Evolutionary conservation across 768 basidiomycete genomes (phyloP).

Genomic region (Filobasidium floriforme): DNA sequence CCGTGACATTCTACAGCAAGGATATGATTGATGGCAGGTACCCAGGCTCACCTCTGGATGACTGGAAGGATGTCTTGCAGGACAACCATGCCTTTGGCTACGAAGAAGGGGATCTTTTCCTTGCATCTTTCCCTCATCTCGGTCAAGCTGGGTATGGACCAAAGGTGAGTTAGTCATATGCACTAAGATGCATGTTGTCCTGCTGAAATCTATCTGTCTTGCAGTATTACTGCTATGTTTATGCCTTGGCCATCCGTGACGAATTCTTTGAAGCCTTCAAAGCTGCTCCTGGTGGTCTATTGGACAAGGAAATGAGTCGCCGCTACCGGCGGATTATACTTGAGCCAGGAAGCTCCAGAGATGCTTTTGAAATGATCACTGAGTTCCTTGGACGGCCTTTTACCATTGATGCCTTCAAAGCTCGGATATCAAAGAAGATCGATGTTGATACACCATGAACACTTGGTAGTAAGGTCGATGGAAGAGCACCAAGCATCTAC

Average conservation of each 20-base stretch:
- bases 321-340: constrained; percentile 10
- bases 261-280: not conserved
- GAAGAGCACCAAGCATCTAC: too few relatives aligned
- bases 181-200: not conserved
- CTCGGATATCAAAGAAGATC: not conserved
- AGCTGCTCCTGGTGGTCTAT: not conserved
- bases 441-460: too few relatives aligned
- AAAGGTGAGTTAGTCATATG: not conserved
- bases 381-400: constrained; percentile 6
- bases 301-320: not conserved
- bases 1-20: not conserved
- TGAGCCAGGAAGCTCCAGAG: constrained; percentile 6
- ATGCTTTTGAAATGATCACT: not conserved
- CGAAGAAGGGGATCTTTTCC: not conserved
- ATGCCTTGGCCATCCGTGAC: not conserved
- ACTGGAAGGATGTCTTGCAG: not conserved
- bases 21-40: not conserved
- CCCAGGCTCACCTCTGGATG: not conserved
- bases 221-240: constrained; percentile 11
- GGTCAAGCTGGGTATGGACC: not conserved
- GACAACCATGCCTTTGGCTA: not conserved
- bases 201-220: not conserved
- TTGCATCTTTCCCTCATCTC: constrained; percentile 2
- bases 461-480: too few relatives aligned
- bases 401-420: not conserved